Percentiles rank a stretch among this genome's conserved stretches.
Conservation (phyloP, 176 grass and related monocot species). For the Luzula sylvatica region DNA sequence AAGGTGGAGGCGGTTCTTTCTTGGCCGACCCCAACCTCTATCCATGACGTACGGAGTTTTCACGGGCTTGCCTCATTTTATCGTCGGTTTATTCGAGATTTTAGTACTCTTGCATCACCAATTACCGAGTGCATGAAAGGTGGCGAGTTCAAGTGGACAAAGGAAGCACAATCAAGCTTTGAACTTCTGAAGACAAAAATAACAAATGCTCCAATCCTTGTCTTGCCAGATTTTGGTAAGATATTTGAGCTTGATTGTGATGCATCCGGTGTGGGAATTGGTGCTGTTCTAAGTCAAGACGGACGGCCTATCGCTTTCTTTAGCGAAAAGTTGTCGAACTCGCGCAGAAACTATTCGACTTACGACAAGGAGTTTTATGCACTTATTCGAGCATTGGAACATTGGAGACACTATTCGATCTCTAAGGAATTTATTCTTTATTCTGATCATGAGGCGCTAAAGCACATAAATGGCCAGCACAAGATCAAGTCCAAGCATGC, state of each 20-base stretch:
- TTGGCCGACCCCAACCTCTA: slow-evolving; percentile 2
- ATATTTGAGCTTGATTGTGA: slow-evolving; percentile 16
- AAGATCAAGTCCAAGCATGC: slow-evolving; percentile 7
- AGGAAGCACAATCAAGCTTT: neutral
- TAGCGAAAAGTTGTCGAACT: slow-evolving; percentile 16
- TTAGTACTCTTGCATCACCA: neutral
- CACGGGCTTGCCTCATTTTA: slow-evolving; percentile 4
- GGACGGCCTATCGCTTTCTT: slow-evolving; percentile 4
- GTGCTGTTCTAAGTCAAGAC: slow-evolving; percentile 10
- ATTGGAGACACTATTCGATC: slow-evolving; percentile 19
- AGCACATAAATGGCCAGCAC: slow-evolving; percentile 3
- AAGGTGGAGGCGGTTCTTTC: neutral
- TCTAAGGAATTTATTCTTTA: slow-evolving; percentile 9
- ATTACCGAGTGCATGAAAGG: slow-evolving; percentile 3
- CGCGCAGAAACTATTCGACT: slow-evolving; percentile 5
- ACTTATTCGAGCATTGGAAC: slow-evolving; percentile 2
- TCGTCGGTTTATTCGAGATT: neutral
- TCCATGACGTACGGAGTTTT: slow-evolving; percentile 12
- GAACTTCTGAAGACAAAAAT: slow-evolving; percentile 1
- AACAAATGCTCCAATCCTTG: slow-evolving; percentile 2
- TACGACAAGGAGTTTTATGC: slow-evolving; percentile 22
- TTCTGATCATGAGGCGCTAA: slow-evolving; percentile 16
- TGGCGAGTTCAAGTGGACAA: neutral
- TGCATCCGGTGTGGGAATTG: neutral
- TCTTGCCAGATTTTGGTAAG: neutral